Evolutionary conservation across 2,329 filamentous ascomycete genomes (phyloP), one percentile per base, ranked within the genome.

Genomic region (Nemania sp.): DNA sequence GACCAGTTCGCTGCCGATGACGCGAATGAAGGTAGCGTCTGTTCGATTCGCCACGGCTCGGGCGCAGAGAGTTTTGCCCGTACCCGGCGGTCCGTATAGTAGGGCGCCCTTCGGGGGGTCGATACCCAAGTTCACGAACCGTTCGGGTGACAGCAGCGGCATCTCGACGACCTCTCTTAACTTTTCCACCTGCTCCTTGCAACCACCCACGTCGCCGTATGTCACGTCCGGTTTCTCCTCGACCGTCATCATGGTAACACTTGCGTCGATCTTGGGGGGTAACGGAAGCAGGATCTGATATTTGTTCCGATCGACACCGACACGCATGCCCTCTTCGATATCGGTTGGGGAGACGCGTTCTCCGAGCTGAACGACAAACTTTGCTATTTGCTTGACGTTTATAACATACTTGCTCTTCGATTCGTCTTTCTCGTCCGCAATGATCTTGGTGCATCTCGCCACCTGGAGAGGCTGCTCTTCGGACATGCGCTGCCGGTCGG

Each of bases 401-500:
- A 99, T 99, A 68, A 99, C 92, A 79, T 99, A 99, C 86, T 97
- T 99, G 84, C 89, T 96, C 84, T 99, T 99, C 60, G 96, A 90
- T 57, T 90, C 81, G 72, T 97, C 92, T 75, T 94, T 93, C 72
- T 96, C 92, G 70, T 97, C 93, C 57, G 91, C 86, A 65, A 99
- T 99, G 73, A 99, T 99, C 82, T 99, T 99, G 56, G 94, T 99
- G 81, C 94, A 99, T 69, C 94, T 84, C 62, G 94, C 94, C 61
- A 99, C 94, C 77, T 99, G 94, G 66, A 97, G 83, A 37, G 94
- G 94, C 69, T 99, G 94, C 77, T 99, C 94, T 77, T 99, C 94
- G 61, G 88, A 86, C 94, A 99, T 99, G 69, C 94, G 91, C 83
- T 97, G 94, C 66, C 93, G 87, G 74, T 99, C 94, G 73, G 94